phyloP scores from a whole-genome alignment of 1,284 basidiomycete species.

The Inonotus hispidus region DNA sequence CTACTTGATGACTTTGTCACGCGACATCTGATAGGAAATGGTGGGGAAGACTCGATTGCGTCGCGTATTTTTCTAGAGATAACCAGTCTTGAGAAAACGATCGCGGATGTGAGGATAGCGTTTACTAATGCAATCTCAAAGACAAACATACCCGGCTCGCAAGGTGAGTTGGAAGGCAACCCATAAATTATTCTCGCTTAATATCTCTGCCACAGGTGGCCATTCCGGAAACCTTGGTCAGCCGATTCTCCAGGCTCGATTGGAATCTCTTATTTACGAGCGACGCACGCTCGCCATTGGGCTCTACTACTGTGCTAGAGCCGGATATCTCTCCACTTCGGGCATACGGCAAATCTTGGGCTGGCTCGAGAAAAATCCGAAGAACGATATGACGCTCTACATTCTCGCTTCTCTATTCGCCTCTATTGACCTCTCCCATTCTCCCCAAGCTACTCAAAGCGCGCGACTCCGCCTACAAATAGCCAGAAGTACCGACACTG shows the following conservation, averaged over 20 bases:
- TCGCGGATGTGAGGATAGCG: constrained; percentile 49
- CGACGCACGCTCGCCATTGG: constrained; percentile 57
- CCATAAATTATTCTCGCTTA: not conserved
- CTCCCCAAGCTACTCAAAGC: constrained; percentile 35
- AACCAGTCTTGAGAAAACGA: constrained; percentile 47
- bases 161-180: constrained; percentile 51
- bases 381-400: constrained; percentile 67
- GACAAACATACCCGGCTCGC: constrained; percentile 47
- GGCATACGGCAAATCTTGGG: constrained; percentile 60
- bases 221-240: constrained; percentile 46
- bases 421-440: constrained; percentile 62
- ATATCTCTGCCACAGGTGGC: constrained; percentile 28
- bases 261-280: constrained; percentile 70
- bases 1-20: constrained; percentile 50
- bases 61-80: constrained; percentile 58
- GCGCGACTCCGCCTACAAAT: constrained; percentile 42
- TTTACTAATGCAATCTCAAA: constrained; percentile 59
- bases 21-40: constrained; percentile 41
- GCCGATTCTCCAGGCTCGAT: constrained; percentile 59
- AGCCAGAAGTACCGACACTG: constrained; percentile 38
- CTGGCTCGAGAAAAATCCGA: constrained; percentile 58
- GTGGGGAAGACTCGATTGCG: constrained; percentile 39
- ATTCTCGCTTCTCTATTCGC: constrained; percentile 63
- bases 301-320: constrained; percentile 57
- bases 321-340: constrained; percentile 51